Conservation (phyloP, 1,139 yeast genomes). For the Taphrina communis region DNA sequence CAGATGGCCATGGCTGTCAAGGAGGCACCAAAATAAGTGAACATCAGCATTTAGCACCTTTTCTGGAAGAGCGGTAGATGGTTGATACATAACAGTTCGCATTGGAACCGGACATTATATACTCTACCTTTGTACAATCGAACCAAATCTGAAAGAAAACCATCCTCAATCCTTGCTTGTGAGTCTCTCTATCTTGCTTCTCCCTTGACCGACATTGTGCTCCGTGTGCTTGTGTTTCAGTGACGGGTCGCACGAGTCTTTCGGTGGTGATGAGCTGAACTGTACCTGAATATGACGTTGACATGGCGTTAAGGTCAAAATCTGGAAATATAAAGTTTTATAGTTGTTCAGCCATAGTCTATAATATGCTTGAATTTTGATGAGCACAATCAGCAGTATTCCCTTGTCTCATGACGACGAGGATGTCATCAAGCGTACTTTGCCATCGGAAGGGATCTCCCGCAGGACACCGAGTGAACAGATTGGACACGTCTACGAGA, state of each 20-base stretch:
- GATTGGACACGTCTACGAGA: constrained; percentile 37
- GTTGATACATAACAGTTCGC: constrained; percentile 16
- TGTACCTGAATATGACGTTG: neutral
- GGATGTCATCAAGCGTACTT: constrained; percentile 14
- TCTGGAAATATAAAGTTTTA: neutral
- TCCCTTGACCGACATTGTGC: neutral
- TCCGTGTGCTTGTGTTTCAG: neutral
- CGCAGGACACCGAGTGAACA: constrained; percentile 27
- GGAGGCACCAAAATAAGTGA: constrained; percentile 34
- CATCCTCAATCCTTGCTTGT: too few species aligned
- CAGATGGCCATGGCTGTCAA: constrained; percentile 40
- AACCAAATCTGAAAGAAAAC: constrained; percentile 25
- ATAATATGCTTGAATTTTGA: constrained; percentile 1
- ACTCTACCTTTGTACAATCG: constrained; percentile 30
- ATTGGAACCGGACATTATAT: constrained; percentile 15
- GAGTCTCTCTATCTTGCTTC: neutral
- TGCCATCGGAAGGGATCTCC: neutral
- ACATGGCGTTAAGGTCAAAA: neutral
- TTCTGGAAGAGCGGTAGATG: constrained; percentile 11
- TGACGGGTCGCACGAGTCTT: too few species aligned
- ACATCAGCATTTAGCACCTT: constrained; percentile 4
- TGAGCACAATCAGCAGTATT: constrained; percentile 13
- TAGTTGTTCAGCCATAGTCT: neutral
- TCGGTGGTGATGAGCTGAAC: too few species aligned
- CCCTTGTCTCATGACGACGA: constrained; percentile 36